phyloP scores from a whole-genome alignment of 768 basidiomycete species.

The Gelatoporia subvermispora region DNA sequence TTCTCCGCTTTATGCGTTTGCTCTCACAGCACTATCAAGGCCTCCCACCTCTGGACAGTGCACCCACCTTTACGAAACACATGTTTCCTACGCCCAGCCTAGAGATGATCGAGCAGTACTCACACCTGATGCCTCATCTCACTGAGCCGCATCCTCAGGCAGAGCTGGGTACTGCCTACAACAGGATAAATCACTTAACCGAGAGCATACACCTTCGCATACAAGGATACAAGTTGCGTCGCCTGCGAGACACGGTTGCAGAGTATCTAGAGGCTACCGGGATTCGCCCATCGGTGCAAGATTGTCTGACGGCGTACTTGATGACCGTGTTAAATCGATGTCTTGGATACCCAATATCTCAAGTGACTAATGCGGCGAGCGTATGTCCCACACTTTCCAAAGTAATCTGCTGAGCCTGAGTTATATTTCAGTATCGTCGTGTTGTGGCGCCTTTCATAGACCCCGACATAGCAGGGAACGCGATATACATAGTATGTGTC shows the following conservation, averaged over 20 bases:
- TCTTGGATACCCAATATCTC: slow-evolving; percentile 7
- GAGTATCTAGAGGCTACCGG: neutral
- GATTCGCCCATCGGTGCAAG: slow-evolving; percentile 21
- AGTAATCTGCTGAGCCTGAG: neutral
- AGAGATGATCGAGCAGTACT: slow-evolving; percentile 11
- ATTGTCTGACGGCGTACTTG: slow-evolving; percentile 27
- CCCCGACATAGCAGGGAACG: slow-evolving; percentile 9
- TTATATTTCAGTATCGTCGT: slow-evolving; percentile 6
- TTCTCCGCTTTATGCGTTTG: slow-evolving; percentile 25
- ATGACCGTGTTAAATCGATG: slow-evolving; percentile 18
- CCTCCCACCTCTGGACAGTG: neutral
- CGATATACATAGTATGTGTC: slow-evolving; percentile 10
- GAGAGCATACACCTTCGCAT: slow-evolving; percentile 3
- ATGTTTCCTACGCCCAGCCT: slow-evolving; percentile 14
- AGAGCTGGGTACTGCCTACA: slow-evolving; percentile 16
- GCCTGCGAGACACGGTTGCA: neutral
- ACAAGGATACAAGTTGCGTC: neutral
- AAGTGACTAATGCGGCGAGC: slow-evolving; percentile 24
- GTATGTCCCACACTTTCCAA: slow-evolving; percentile 19
- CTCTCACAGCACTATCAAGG: slow-evolving; percentile 28
- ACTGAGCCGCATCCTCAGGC: slow-evolving; percentile 8
- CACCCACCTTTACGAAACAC: slow-evolving; percentile 24
- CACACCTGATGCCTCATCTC: slow-evolving; percentile 23
- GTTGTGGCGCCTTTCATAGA: slow-evolving; percentile 7
- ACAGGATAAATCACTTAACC: slow-evolving; percentile 2